A percentile compares a stretch with the other conserved stretches of the same genome.
phyloP scores from a whole-genome alignment of 495 filamentous ascomycete genomes.

The Penicillium arizonense region DNA sequence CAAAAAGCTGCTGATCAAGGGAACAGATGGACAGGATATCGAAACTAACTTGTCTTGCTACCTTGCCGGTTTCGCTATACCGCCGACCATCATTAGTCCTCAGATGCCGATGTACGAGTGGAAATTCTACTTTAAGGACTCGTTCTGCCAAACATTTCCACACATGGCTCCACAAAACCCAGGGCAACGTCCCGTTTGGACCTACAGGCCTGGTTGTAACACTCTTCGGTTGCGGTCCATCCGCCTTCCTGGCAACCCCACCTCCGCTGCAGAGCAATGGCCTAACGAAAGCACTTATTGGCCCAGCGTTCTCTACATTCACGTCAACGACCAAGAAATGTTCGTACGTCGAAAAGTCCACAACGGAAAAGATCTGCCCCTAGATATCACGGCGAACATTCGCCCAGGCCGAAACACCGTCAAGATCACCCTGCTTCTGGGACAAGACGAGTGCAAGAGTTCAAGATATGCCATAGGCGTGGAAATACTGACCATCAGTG shows the following conservation, averaged over 20 bases:
- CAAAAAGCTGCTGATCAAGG: conserved; percentile 29
- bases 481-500: conserved; percentile 56
- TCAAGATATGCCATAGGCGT: conserved; percentile 56
- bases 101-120: conserved; percentile 23
- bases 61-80: conserved; percentile 39
- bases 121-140: conserved; percentile 23
- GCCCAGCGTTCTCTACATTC: conserved; percentile 69
- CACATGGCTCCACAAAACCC: not conserved
- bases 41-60: conserved; percentile 44
- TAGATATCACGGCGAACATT: conserved; percentile 64
- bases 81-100: conserved; percentile 32
- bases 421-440: conserved; percentile 48
- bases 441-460: conserved; percentile 30
- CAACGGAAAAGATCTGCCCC: conserved; percentile 70
- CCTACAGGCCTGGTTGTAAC: conserved; percentile 28
- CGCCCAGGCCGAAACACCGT: conserved; percentile 57
- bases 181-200: conserved; percentile 13
- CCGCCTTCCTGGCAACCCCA: conserved; percentile 6
- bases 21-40: conserved; percentile 8
- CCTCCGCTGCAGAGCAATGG: conserved; percentile 49
- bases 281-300: conserved; percentile 59
- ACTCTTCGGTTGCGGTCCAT: conserved; percentile 47
- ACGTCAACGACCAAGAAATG: conserved; percentile 61
- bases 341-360: conserved; percentile 61
- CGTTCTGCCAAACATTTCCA: conserved; percentile 21